Conservation (phyloP, 352 stramenopile species). For the Thraustochytrium striatum region DNA sequence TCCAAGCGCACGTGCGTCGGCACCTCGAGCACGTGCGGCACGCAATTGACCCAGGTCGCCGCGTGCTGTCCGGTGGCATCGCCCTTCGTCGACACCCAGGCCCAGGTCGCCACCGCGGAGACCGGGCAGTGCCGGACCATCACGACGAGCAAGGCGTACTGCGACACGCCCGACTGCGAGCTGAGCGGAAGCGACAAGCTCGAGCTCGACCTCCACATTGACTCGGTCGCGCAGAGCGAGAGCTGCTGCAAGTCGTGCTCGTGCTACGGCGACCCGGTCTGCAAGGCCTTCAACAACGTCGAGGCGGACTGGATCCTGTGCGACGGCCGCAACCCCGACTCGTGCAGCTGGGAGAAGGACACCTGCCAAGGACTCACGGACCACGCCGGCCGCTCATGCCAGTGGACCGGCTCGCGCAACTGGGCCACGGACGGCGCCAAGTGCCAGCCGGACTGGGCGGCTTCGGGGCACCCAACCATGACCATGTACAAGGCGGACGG, state of each 20-base stretch:
- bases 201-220: background rate
- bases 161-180: background rate
- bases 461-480: background rate
- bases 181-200: background rate
- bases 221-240: background rate
- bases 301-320: constrained; percentile 32
- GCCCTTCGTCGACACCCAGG: too few relatives aligned
- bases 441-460: constrained; percentile 11
- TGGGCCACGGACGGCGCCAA: background rate
- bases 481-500: constrained; percentile 22
- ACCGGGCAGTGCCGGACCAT: background rate
- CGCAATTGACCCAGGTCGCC: too few relatives aligned
- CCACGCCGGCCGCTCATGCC: background rate
- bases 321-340: background rate
- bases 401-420: background rate
- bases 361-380: constrained; percentile 10
- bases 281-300: constrained; percentile 13
- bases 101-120: too few relatives aligned
- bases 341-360: constrained; percentile 4
- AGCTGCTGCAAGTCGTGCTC: constrained; percentile 31
- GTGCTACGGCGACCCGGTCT: constrained; percentile 43
- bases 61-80: too few relatives aligned
- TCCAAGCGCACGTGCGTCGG: too few relatives aligned
- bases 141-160: background rate
- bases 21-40: too few relatives aligned